Conservation (phyloP, 257 asterid species). For the Cinchona pubescens region DNA sequence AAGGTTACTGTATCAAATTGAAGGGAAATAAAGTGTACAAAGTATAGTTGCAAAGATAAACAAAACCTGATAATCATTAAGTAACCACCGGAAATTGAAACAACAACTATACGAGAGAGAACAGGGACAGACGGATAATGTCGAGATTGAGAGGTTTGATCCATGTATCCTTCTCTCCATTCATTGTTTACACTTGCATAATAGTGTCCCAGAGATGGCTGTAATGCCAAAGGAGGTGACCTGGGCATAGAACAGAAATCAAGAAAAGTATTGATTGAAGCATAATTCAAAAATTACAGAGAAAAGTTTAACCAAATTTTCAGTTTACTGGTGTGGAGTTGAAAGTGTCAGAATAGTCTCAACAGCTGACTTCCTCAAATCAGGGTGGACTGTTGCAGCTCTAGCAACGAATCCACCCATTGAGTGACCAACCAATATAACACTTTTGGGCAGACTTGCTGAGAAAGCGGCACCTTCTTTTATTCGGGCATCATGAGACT, state of each 20-base stretch:
- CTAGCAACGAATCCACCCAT: slow-evolving; percentile 99
- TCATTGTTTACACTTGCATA: slow-evolving; percentile 68
- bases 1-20: not conserved
- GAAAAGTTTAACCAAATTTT: slow-evolving; percentile 16
- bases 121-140: slow-evolving; percentile 50
- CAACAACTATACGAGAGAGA: slow-evolving; percentile 64
- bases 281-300: slow-evolving; percentile 17
- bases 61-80: slow-evolving; percentile 92
- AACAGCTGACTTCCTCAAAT: slow-evolving; percentile 79
- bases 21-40: no score
- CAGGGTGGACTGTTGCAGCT: slow-evolving; percentile 88
- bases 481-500: slow-evolving; percentile 53
- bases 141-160: slow-evolving; percentile 61
- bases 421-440: slow-evolving; percentile 95
- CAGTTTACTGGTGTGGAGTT: slow-evolving; percentile 88
- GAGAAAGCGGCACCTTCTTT: slow-evolving; percentile 70
- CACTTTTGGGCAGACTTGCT: slow-evolving; percentile 66
- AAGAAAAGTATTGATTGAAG: slow-evolving; percentile 18
- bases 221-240: slow-evolving; percentile 86
- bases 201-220: slow-evolving; percentile 90
- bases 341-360: slow-evolving; percentile 91
- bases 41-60: slow-evolving; percentile 11
- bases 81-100: slow-evolving; percentile 95
- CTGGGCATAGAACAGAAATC: slow-evolving; percentile 40
- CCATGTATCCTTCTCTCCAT: slow-evolving; percentile 86